phyloP scores from a whole-genome alignment of 495 filamentous ascomycete species.

The Penicillium robsamsonii region DNA sequence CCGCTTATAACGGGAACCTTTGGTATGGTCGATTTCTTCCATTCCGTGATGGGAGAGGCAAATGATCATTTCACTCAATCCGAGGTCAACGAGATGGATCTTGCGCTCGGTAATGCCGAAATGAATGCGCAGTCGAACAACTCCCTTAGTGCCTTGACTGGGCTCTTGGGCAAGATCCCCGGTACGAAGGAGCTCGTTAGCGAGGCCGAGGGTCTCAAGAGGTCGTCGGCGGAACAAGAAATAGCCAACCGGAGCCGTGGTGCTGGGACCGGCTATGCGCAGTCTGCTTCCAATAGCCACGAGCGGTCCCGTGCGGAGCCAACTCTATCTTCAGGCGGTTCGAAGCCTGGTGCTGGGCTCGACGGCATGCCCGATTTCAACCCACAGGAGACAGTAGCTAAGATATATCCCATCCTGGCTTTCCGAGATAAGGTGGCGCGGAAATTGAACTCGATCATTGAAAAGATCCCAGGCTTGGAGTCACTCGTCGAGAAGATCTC shows the following conservation, averaged over 20 bases:
- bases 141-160: constrained; percentile 58
- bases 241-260: constrained; percentile 51
- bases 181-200: constrained; percentile 72
- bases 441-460: constrained; percentile 75
- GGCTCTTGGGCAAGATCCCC: constrained; percentile 73
- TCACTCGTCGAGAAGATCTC: constrained; percentile 83
- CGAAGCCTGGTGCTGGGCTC: constrained; percentile 49
- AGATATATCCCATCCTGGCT: constrained; percentile 91
- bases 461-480: constrained; percentile 89
- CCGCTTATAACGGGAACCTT: constrained; percentile 89
- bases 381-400: constrained; percentile 70
- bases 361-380: constrained; percentile 78
- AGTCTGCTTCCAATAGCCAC: constrained; percentile 11
- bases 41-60: constrained; percentile 94
- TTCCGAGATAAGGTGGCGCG: constrained; percentile 93
- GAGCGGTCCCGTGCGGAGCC: constrained; percentile 19
- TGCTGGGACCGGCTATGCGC: constrained; percentile 33
- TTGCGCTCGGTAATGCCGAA: constrained; percentile 64
- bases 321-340: constrained; percentile 24
- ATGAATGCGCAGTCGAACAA: constrained; percentile 43
- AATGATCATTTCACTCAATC: constrained; percentile 95
- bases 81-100: constrained; percentile 86
- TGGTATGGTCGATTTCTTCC: constrained; percentile 92
- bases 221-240: constrained; percentile 70
- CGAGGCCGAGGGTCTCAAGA: constrained; percentile 75